phyloP scores from a whole-genome alignment of 208 protist species.

The Angomonas deanei region DNA sequence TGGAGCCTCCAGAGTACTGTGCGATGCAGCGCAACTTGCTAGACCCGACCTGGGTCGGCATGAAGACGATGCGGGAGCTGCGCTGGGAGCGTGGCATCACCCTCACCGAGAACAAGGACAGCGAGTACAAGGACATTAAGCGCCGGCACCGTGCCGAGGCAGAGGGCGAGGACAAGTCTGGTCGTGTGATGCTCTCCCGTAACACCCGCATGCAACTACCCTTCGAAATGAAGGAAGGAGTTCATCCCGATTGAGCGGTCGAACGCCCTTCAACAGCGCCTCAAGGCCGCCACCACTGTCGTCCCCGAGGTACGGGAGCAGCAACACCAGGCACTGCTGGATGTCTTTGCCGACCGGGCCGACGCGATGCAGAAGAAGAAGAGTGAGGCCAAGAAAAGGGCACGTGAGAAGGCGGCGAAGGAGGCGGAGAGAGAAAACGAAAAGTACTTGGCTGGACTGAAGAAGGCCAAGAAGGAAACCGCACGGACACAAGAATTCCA shows the following conservation, averaged over 20 bases:
- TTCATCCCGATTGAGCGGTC: constrained; percentile 69
- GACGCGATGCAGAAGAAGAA: constrained; percentile 77
- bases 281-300: constrained; percentile 62
- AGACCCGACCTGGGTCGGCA: constrained; percentile 79
- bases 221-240: constrained; percentile 89
- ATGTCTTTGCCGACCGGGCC: constrained; percentile 62
- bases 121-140: constrained; percentile 84
- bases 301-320: constrained; percentile 76
- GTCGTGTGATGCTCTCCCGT: constrained; percentile 68
- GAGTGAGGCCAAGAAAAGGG: constrained; percentile 65
- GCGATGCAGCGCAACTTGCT: constrained; percentile 92
- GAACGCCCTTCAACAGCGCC: constrained; percentile 62
- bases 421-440: constrained; percentile 62
- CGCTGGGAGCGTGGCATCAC: constrained; percentile 63
- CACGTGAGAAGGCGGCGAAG: constrained; percentile 43
- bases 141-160: constrained; percentile 64
- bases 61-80: constrained; percentile 86
- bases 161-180: constrained; percentile 24
- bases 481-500: constrained; percentile 83
- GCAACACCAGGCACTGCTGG: constrained; percentile 71
- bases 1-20: constrained; percentile 95
- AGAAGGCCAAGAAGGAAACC: constrained; percentile 92
- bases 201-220: constrained; percentile 79
- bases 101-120: constrained; percentile 45
- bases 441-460: constrained; percentile 71